phyloP scores from a whole-genome alignment of 768 basidiomycete genomes.

The Hericium alpestre region DNA sequence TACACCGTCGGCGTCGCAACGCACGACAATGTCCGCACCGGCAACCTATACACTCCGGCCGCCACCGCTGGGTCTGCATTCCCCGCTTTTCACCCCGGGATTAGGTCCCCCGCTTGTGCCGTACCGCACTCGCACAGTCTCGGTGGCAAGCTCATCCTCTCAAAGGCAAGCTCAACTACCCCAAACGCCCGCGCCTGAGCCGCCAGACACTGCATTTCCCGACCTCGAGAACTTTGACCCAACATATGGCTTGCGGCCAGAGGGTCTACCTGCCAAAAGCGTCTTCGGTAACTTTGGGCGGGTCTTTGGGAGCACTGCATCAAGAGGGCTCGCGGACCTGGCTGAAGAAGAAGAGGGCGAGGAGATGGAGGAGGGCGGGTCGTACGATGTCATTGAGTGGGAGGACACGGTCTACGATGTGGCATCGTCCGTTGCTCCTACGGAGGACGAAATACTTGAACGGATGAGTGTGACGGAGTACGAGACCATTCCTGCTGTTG shows the following conservation, averaged over 20 bases:
- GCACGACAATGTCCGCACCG: constrained; percentile 8
- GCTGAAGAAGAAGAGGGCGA: constrained; percentile 52
- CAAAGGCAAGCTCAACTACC: background rate
- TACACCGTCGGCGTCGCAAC: constrained; percentile 7
- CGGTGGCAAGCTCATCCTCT: constrained; percentile 13
- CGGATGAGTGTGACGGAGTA: constrained; percentile 48
- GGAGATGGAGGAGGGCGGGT: constrained; percentile 24
- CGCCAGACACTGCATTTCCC: constrained; percentile 30
- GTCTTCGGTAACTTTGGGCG: constrained; percentile 70
- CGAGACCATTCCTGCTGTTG: constrained; percentile 85
- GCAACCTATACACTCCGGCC: background rate
- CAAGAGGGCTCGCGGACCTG: constrained; percentile 64
- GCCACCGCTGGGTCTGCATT: background rate
- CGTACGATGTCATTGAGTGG: constrained; percentile 66
- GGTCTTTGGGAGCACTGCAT: constrained; percentile 53
- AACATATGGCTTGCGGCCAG: constrained; percentile 90
- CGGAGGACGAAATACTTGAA: constrained; percentile 21
- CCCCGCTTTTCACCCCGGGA: constrained; percentile 1
- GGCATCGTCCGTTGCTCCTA: constrained; percentile 32
- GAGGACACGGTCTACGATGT: constrained; percentile 42
- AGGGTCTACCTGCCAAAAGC: constrained; percentile 78
- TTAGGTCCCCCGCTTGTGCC: constrained; percentile 1
- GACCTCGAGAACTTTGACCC: constrained; percentile 88
- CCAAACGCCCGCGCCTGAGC: constrained; percentile 20
- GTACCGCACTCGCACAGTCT: constrained; percentile 7